Evolutionary conservation across 495 filamentous ascomycete genomes (phyloP), one percentile per base, ranked within the genome.

Genomic region (Ramalina intermedia): DNA sequence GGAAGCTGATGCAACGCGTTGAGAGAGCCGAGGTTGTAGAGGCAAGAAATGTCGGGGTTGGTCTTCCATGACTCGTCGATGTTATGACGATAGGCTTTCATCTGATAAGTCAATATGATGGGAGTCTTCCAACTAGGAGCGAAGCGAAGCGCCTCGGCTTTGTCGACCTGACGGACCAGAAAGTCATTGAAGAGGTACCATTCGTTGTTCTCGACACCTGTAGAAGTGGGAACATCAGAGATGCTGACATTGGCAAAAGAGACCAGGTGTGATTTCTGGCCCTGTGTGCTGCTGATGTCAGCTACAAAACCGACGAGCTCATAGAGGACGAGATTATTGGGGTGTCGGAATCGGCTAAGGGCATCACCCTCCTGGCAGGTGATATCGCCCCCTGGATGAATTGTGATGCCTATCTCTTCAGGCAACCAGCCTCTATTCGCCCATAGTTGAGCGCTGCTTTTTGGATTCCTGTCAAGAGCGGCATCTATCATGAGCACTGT

Each of bases 171-270:
- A 5, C 83, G 76, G 29, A 99, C 91, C 12, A 93, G 69, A 55
- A 99, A 99, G 64, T 99, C 91, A 47, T 99, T 99, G 65, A 99
- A 94, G 4, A 99, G 61, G 58, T 95, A 85, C 91, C 91, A 99
- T 52, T 78, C 78, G 54, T 69, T 76, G 46, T 77, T 69, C 1
- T 60, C 61, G 17, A 23, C 18, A 33, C 20, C 16, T 17, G 20
- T 11, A 38, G 33, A 11, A 16, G 4, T 16, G 3, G 6, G 27
- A 9, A 38, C 17, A 17, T 49, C 44, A 38, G 35, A 46, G 23
- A 33, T 17, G 37, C 58, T 58, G 82, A 81, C 80, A 63, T 96
- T 88, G 54, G 94, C 76, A 52, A 93, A 79, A 9, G 87, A 86
- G 16, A 96, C 88, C 36, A 99, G 74, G 67, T 99, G 91, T 1